Evolutionary conservation across 805 yeast genomes (phyloP), one percentile per base, ranked within the genome.

Genomic region (Candida piceae): DNA sequence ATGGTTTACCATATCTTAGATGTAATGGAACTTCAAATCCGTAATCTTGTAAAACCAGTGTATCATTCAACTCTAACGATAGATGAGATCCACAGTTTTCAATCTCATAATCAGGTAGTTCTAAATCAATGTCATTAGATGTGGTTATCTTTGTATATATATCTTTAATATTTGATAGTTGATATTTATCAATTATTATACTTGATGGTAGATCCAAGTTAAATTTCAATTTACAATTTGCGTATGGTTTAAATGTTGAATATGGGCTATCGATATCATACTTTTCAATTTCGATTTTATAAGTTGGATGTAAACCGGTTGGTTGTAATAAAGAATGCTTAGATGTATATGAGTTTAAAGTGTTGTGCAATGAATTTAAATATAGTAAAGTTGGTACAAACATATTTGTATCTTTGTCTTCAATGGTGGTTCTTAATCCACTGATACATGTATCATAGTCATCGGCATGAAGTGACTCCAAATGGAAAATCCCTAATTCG

Each of bases 11-110:
- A 28, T 60, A 60, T 20, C 65, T 40, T 25, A 54, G 34, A 47
- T 60, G 65, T 33, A 60, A 35, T 2, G 64, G 64, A 10, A 60
- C n/a, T 28, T 53, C 53, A 34, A 60, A 52, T 9, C 45, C 50
- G 1, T 23, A 22, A 19, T 35, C 26, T 12, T 29, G 19, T 11
- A 34, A 8, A 13, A 49, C 40, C 18, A 44, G 21, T 1, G 44
- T 26, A 4, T 40, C 44, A 15, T 52, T 46, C 29, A 60, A 16
- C 7, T 32, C 36, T 5, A 58, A 19, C 15, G 43, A 38, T 16
- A 49, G 7, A 2, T 50, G 40, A 4, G 50, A 41, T 1, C 66
- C 64, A 34, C 52, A 50, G 12, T 46, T 43, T 7, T 41, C 32
- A 3, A 55, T 40, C 28, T 45, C 45, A 35, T 60, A 60, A 7